Conservation (phyloP, 306 rosid species). For the Cicer yamashitae region DNA sequence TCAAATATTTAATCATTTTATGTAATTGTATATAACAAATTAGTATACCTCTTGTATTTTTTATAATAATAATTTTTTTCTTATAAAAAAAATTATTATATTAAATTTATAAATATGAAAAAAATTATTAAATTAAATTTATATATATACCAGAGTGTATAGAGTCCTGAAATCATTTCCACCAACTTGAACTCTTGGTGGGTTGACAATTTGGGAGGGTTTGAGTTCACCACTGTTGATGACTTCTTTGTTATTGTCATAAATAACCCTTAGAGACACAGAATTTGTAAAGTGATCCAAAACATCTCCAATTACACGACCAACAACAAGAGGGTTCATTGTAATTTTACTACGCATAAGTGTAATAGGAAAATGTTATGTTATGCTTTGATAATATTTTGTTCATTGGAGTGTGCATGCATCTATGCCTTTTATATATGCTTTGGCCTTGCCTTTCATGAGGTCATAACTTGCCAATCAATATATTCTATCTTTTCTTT, state of each 20-base stretch:
- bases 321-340: conserved; percentile 42
- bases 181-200: conserved; percentile 52
- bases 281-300: conserved; percentile 39
- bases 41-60: too few relatives aligned
- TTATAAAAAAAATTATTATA: too few relatives aligned
- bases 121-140: background rate
- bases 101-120: too few relatives aligned
- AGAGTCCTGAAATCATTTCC: conserved; percentile 46
- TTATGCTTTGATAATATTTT: background rate
- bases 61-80: too few relatives aligned
- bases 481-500: background rate
- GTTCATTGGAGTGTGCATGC: background rate
- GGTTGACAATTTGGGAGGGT: conserved; percentile 46
- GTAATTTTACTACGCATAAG: conserved; percentile 13
- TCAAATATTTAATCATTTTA: too few relatives aligned
- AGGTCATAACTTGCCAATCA: background rate
- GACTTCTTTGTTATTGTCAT: conserved; percentile 41
- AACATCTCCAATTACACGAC: conserved; percentile 52
- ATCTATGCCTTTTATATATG: conserved; percentile 2
- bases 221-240: conserved; percentile 43
- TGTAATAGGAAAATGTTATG: background rate
- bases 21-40: too few relatives aligned
- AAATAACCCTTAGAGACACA: conserved; percentile 29
- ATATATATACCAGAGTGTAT: conserved; percentile 43
- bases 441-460: conserved; percentile 4